Percentiles rank a stretch among this genome's conserved stretches.
Conservation (phyloP, 2,329 filamentous ascomycete genomes). For the Cladosporium halotolerans region DNA sequence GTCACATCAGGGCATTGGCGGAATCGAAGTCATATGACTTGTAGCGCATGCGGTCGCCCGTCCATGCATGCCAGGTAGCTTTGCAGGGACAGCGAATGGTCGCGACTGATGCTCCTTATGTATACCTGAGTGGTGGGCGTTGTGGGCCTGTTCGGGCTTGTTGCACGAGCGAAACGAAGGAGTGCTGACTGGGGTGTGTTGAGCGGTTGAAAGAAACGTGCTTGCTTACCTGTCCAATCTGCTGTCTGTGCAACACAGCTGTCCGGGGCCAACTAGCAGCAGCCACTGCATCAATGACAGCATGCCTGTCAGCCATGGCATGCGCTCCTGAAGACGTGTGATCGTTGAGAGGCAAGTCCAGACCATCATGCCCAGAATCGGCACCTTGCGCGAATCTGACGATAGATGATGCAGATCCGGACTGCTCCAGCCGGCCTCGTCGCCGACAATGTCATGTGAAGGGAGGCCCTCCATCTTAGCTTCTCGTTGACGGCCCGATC, state of each 20-base stretch:
- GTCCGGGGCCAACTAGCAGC: slow-evolving; percentile 66
- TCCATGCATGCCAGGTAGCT: slow-evolving; percentile 13
- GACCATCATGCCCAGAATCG: slow-evolving; percentile 69
- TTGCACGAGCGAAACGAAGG: background rate
- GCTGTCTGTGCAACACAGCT: slow-evolving; percentile 66
- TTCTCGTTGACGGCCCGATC: slow-evolving; percentile 29
- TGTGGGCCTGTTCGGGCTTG: background rate
- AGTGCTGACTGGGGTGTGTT: slow-evolving; percentile 8
- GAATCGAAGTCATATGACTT: slow-evolving; percentile 18
- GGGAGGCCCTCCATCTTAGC: background rate
- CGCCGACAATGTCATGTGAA: background rate
- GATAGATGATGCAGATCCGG: background rate
- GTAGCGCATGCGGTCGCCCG: slow-evolving; percentile 15
- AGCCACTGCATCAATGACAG: slow-evolving; percentile 71
- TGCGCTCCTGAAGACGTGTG: slow-evolving; percentile 67
- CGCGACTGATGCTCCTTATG: background rate
- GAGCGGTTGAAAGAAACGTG: slow-evolving; percentile 22
- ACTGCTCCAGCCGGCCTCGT: background rate
- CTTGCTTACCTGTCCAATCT: slow-evolving; percentile 79
- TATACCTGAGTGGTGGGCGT: slow-evolving; percentile 1
- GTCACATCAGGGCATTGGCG: slow-evolving; percentile 24
- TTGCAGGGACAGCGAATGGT: slow-evolving; percentile 9
- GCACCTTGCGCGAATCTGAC: slow-evolving; percentile 27
- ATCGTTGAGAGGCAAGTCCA: slow-evolving; percentile 70
- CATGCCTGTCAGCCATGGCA: slow-evolving; percentile 82